A percentile compares a stretch with the other conserved stretches of the same genome.
These are phyloP conservation scores for Mediolabrus comicus DNA, from an alignment of 108 stramenopile species.

Conservation along the genomic window DNA sequence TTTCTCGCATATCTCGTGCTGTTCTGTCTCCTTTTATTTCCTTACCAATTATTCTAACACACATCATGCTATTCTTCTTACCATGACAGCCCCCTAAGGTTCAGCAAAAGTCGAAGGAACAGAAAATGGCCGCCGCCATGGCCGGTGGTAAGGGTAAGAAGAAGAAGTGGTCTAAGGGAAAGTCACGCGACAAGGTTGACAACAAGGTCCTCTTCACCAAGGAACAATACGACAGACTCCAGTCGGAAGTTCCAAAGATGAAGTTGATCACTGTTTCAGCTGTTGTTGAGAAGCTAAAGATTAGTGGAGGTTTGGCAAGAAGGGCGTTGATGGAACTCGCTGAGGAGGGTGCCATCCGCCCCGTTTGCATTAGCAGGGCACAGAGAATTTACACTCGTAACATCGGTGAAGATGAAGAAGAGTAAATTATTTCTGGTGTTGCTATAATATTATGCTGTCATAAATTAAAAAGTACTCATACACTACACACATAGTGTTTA, in stretches of 20 bases:
- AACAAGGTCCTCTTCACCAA: slow-evolving; percentile 99
- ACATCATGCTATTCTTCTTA: not conserved
- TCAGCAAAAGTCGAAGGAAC: slow-evolving; percentile 99
- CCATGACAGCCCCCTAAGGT: slow-evolving; percentile 86
- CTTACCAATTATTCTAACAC: not conserved
- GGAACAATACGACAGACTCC: slow-evolving; percentile 94
- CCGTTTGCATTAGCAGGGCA: slow-evolving; percentile 87
- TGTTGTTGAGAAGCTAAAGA: slow-evolving; percentile 98
- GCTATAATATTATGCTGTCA: not conserved
- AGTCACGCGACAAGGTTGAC: slow-evolving; percentile 98
- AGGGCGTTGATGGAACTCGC: slow-evolving; percentile 91
- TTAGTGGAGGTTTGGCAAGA: slow-evolving; percentile 96
- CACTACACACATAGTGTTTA: too few species aligned
- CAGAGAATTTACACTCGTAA: slow-evolving; percentile 98
- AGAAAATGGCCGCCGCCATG: slow-evolving; percentile 99
- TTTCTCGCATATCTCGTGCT: not conserved
- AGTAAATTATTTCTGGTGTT: slow-evolving; percentile 14
- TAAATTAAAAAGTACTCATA: slow-evolving; percentile 1
- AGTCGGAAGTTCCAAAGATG: slow-evolving; percentile 99
- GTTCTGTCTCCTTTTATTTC: slow-evolving; percentile 1
- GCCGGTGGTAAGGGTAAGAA: slow-evolving; percentile 99
- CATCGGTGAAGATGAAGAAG: slow-evolving; percentile 77
- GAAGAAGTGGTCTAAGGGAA: slow-evolving; percentile 99
- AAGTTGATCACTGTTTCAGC: slow-evolving; percentile 98
- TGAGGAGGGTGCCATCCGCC: slow-evolving; percentile 93